Evolutionary conservation across 345 rosid species (phyloP).

Genomic region (Streptanthus diversifolius): DNA sequence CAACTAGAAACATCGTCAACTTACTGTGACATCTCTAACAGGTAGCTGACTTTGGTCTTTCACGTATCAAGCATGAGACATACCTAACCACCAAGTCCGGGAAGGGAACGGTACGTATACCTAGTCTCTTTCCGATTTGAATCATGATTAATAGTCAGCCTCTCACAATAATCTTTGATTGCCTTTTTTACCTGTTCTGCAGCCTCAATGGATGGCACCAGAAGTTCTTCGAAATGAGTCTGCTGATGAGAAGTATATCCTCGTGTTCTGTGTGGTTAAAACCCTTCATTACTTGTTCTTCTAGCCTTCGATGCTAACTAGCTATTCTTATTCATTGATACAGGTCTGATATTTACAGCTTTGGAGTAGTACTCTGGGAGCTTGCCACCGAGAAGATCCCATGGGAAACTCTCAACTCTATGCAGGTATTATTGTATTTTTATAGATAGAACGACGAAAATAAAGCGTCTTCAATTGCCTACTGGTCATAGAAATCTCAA

Average conservation of each 20-base stretch:
- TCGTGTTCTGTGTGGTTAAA: slow-evolving; percentile 5
- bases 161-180: background rate
- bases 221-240: slow-evolving; percentile 97
- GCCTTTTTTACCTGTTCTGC: slow-evolving; percentile 20
- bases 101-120: slow-evolving; percentile 74
- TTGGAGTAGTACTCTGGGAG: slow-evolving; percentile 93
- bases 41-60: slow-evolving; percentile 99
- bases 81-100: slow-evolving; percentile 74
- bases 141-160: background rate
- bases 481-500: background rate
- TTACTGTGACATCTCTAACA: slow-evolving; percentile 32
- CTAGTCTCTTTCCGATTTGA: background rate
- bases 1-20: background rate
- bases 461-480: background rate
- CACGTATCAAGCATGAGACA: slow-evolving; percentile 88
- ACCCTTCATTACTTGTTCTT: background rate
- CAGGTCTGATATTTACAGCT: slow-evolving; percentile 98
- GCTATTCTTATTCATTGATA: slow-evolving; percentile 19
- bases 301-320: slow-evolving; percentile 7
- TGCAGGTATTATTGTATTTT: slow-evolving; percentile 62
- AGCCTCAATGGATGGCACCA: slow-evolving; percentile 99
- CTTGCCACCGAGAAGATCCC: slow-evolving; percentile 94
- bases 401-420: slow-evolving; percentile 91
- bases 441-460: background rate
- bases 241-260: slow-evolving; percentile 85